Conservation (phyloP, 2,329 filamentous ascomycete genomes). For the Penicillium sp. region DNA sequence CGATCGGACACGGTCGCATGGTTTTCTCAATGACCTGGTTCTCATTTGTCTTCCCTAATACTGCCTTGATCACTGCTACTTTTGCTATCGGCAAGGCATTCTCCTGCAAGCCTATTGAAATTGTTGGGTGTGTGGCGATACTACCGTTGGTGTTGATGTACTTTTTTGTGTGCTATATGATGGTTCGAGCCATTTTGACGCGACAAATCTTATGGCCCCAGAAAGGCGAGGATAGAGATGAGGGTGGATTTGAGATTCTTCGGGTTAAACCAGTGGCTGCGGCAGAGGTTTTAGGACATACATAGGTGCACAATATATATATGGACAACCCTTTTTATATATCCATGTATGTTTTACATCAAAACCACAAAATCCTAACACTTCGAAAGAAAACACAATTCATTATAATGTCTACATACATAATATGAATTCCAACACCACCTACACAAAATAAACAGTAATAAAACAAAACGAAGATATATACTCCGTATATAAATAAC, state of each 20-base stretch:
- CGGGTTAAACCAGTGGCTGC: conserved; percentile 31
- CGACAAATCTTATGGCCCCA: conserved; percentile 75
- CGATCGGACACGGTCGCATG: conserved; percentile 60
- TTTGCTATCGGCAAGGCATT: conserved; percentile 67
- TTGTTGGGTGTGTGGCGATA: conserved; percentile 68
- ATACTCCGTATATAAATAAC: background rate
- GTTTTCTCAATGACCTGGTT: conserved; percentile 85
- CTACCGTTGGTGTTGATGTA: conserved; percentile 66
- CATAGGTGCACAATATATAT: background rate
- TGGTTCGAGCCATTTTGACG: conserved; percentile 66
- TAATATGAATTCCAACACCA: too few species aligned
- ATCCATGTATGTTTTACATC: background rate
- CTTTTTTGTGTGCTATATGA: conserved; percentile 66
- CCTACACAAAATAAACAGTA: too few species aligned
- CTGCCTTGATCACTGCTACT: conserved; percentile 70
- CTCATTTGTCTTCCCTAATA: conserved; percentile 80
- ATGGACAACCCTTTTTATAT: background rate
- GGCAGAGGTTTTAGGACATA: background rate
- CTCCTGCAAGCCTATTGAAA: conserved; percentile 58
- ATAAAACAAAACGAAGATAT: background rate
- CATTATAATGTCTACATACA: too few species aligned
- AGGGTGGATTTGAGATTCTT: conserved; percentile 56
- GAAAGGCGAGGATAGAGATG: conserved; percentile 65
- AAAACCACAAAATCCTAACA: too few species aligned
- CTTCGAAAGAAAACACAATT: too few species aligned